Base-by-base conservation (phyloP, 768 basidiomycete species). In the Goffeauzyma gilvescens region DNA sequence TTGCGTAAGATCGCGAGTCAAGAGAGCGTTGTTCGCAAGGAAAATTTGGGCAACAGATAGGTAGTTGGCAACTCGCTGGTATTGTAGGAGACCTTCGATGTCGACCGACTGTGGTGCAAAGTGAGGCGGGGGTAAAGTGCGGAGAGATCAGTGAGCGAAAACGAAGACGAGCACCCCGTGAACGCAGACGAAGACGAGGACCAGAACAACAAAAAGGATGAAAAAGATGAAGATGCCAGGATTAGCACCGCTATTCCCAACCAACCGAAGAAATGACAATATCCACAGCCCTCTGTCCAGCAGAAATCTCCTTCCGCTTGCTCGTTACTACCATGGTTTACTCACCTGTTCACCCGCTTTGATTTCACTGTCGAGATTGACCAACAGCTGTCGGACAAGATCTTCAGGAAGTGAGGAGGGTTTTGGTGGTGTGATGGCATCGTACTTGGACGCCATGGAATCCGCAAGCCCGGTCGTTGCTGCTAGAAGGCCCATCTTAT, bases 41-140 rank as follows among this genome's bases (percentile, higher is more conserved):
- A 83, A 89, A 49, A 87, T 85, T 79, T 81, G 83, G 1, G 81
- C 81, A 52, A 43, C 55, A 40, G 42, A 55, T 49, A 58, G 48
- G 45, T 59, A 60, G 50, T 61, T 57, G 17, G 58, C 55, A 31
- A 52, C 52, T 23, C 59, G 44, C 43, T 63, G 65, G 46, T 55
- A 65, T 8, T 52, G 54, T 13, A 63, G 50, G 4, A 65, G 44
- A 20, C 55, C 57, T 35, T 61, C 61, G 25, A 65, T 39, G 36
- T 64, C 62, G 38, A 59, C 43, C 20, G 28, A 24, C 32, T 48
- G 39, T 8, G 25, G 23, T 9, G 44, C 20, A 9, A 33, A n/a
- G n/a, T n/a, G 15, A 32, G 18, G 13, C 12, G n/a, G 20, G n/a
- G 14, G 21, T 23, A 38, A 10, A 35, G 35, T 26, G 34, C 26